Percentiles rank a stretch among this genome's conserved stretches.
These are phyloP conservation scores for Fomitopsis palustris DNA, from an alignment of 1,284 basidiomycete species.

Conservation along the genomic window DNA sequence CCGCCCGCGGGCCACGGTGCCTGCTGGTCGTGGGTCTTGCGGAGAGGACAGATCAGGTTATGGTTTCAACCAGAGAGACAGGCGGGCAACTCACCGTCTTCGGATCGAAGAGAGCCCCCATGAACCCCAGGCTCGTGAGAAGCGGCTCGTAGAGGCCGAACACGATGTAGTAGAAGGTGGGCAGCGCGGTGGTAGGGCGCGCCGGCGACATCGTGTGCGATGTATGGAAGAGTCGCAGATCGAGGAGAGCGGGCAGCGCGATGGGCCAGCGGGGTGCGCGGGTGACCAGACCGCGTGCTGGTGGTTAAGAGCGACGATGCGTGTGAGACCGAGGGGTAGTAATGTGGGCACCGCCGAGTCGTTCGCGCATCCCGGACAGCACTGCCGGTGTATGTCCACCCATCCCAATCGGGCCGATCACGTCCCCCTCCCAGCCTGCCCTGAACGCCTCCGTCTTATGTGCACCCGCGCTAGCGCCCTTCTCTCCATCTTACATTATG, in stretches of 20 bases:
- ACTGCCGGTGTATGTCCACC: background rate
- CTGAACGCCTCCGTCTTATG: slow-evolving; percentile 28
- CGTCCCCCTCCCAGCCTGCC: slow-evolving; percentile 29
- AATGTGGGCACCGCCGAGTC: background rate
- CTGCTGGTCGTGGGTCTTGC: slow-evolving; percentile 66
- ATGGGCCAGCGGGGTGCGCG: background rate
- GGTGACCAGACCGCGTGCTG: background rate
- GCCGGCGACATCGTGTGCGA: slow-evolving; percentile 2
- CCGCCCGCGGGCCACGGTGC: slow-evolving; percentile 60
- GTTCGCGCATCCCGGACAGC: background rate
- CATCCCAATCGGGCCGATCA: background rate
- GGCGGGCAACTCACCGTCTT: slow-evolving; percentile 43
- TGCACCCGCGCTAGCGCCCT: slow-evolving; percentile 4
- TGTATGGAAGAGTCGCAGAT: background rate
- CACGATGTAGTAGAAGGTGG: slow-evolving; percentile 65
- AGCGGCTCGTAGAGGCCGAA: slow-evolving; percentile 73
- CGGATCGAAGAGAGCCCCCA: slow-evolving; percentile 66
- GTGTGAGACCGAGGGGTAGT: background rate
- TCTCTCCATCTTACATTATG: slow-evolving; percentile 49
- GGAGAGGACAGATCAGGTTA: background rate
- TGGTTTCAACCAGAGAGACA: background rate
- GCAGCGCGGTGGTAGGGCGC: slow-evolving; percentile 53
- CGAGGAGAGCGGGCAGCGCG: background rate
- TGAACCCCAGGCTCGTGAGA: slow-evolving; percentile 57
- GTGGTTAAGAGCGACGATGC: background rate